phyloP scores from a whole-genome alignment of 768 basidiomycete genomes.

The Calocybe indica region DNA sequence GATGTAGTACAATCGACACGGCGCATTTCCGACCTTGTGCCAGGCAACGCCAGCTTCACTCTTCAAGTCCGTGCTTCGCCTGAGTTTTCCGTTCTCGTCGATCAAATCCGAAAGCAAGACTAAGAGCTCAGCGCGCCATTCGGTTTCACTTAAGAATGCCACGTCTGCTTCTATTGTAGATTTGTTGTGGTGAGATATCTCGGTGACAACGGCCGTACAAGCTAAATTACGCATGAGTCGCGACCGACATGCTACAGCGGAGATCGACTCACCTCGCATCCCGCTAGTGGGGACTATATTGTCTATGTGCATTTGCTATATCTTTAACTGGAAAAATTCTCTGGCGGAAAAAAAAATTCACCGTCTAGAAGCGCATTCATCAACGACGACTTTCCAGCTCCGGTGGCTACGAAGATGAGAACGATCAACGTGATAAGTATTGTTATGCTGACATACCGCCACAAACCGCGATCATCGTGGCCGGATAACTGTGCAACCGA shows the following conservation, averaged over 20 bases:
- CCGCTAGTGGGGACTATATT: conserved; percentile 63
- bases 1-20: neutral
- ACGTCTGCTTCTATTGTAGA: conserved; percentile 53
- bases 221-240: conserved; percentile 25
- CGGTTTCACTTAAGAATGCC: conserved; percentile 46
- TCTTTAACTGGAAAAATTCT: neutral
- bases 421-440: neutral
- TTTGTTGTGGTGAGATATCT: conserved; percentile 51
- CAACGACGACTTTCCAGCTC: conserved; percentile 57
- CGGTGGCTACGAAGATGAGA: conserved; percentile 35
- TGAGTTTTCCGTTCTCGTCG: conserved; percentile 52
- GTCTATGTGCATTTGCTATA: conserved; percentile 24
- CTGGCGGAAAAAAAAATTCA: conserved; percentile 13
- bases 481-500: conserved; percentile 41
- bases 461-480: conserved; percentile 60
- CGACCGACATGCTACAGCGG: neutral
- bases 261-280: conserved; percentile 42
- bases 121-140: conserved; percentile 53
- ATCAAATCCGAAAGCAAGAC: conserved; percentile 53
- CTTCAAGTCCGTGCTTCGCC: conserved; percentile 46
- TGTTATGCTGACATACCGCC: conserved; percentile 35
- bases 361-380: conserved; percentile 59
- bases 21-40: conserved; percentile 38
- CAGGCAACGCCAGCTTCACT: conserved; percentile 59
- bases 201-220: conserved; percentile 62